phyloP scores from a whole-genome alignment of 1,284 basidiomycete genomes.

The Apiotrichum montevideense region DNA sequence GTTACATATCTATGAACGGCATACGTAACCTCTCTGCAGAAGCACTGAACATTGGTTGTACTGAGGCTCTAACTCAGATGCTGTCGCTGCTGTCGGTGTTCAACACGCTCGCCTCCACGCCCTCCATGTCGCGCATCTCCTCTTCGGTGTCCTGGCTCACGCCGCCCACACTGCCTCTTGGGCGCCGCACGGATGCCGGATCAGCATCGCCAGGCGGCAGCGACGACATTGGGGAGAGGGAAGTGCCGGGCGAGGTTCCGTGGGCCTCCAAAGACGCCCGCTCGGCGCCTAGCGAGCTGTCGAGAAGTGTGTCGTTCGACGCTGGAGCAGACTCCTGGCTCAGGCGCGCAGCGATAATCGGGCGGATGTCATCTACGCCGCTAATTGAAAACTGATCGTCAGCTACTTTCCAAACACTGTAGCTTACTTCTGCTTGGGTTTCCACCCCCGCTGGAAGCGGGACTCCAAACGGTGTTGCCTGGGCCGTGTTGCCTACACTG shows the following conservation, averaged over 20 bases:
- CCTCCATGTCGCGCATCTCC: conserved; percentile 14
- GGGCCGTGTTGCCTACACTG: not conserved
- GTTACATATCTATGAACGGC: too few species aligned
- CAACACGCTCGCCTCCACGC: conserved; percentile 13
- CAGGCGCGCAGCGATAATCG: conserved; percentile 1
- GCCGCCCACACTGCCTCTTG: too few species aligned
- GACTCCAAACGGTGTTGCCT: not conserved
- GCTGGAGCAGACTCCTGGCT: not conserved
- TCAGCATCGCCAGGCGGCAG: too few species aligned
- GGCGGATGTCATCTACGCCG: not conserved
- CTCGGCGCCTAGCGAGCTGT: not conserved
- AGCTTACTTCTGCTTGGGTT: not conserved
- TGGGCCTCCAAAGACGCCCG: too few species aligned
- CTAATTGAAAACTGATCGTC: conserved; percentile 8
- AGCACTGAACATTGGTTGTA: too few species aligned
- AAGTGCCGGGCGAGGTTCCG: too few species aligned
- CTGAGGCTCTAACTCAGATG: too few species aligned
- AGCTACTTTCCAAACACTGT: not conserved
- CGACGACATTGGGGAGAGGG: too few species aligned
- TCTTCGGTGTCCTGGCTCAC: not conserved
- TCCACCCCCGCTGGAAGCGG: not conserved
- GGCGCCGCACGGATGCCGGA: too few species aligned
- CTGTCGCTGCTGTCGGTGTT: conserved; percentile 1
- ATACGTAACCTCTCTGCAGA: too few species aligned
- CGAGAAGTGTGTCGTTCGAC: not conserved